phyloP scores from a whole-genome alignment of 2,329 filamentous ascomycete species.

The Cryoendolithus antarcticus region DNA sequence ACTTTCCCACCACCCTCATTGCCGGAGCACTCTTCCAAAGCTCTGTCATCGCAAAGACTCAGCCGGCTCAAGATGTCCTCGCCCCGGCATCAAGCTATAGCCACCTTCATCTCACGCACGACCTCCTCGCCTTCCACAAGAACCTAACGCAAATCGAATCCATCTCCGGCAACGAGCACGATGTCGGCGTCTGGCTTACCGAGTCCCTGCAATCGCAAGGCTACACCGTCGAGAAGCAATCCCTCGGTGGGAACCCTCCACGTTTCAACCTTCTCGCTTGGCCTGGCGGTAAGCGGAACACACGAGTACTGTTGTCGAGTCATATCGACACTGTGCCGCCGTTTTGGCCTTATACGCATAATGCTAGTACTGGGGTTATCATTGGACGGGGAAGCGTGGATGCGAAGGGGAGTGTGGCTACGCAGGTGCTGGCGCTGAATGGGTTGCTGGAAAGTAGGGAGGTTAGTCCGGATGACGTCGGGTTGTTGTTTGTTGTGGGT shows the following conservation, averaged over 20 bases:
- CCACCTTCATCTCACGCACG: conserved; percentile 18
- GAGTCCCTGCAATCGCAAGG: conserved; percentile 49
- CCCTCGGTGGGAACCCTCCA: conserved; percentile 27
- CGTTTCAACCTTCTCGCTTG: conserved; percentile 72
- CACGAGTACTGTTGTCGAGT: conserved; percentile 56
- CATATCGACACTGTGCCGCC: conserved; percentile 72
- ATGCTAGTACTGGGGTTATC: conserved; percentile 33
- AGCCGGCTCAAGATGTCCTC: conserved; percentile 1
- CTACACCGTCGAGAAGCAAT: conserved; percentile 52
- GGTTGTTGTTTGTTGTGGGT: conserved; percentile 57
- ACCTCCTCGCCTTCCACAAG: conserved; percentile 61
- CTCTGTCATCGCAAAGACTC: neutral
- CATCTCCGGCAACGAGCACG: conserved; percentile 54
- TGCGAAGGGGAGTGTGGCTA: conserved; percentile 47
- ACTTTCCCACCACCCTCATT: too few relatives aligned
- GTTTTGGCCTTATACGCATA: conserved; percentile 53
- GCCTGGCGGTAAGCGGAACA: conserved; percentile 34
- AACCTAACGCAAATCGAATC: conserved; percentile 64
- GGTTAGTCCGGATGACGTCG: conserved; percentile 32
- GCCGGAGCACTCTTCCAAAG: neutral
- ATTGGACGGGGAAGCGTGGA: conserved; percentile 63
- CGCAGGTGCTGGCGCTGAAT: conserved; percentile 58
- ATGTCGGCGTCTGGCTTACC: conserved; percentile 56
- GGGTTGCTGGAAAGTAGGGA: conserved; percentile 33
- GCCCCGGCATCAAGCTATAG: neutral